phyloP scores from a whole-genome alignment of 2,329 filamentous ascomycete genomes.

The Neoscytalidium dimidiatum region DNA sequence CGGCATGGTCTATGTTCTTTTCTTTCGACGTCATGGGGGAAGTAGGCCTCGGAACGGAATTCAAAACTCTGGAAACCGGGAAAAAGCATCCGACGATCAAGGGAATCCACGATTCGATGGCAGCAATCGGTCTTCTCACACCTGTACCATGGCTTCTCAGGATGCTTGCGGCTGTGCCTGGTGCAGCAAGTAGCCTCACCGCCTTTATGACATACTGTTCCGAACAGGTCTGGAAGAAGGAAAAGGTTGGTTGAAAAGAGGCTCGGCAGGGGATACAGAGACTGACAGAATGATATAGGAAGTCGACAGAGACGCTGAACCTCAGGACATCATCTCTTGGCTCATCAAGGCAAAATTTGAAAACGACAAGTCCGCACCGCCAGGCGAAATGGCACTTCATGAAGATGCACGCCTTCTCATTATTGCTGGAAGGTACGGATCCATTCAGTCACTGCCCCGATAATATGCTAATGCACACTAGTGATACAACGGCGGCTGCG shows the following conservation, averaged over 20 bases:
- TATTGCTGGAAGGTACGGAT: conserved; percentile 26
- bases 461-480: not conserved
- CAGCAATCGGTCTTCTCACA: conserved; percentile 33
- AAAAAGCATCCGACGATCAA: conserved; percentile 34
- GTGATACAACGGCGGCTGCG: not conserved
- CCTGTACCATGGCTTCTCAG: conserved; percentile 41
- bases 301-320: conserved; percentile 27
- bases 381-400: conserved; percentile 30
- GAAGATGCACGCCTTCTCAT: conserved; percentile 38
- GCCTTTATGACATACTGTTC: conserved; percentile 34
- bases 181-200: conserved; percentile 28
- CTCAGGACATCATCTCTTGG: conserved; percentile 43
- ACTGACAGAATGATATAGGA: not conserved
- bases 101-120: conserved; percentile 38
- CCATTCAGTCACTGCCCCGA: not conserved
- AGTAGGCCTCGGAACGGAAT: conserved; percentile 43
- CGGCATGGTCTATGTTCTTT: conserved; percentile 41
- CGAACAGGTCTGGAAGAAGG: conserved; percentile 35
- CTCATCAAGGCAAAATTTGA: conserved; percentile 42
- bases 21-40: conserved; percentile 55
- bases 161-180: conserved; percentile 33
- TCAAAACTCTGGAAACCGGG: conserved; percentile 36
- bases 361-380: conserved; percentile 38
- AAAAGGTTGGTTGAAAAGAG: conserved; percentile 18
- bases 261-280: not conserved